A percentile compares a stretch with the other conserved stretches of the same genome.
Conservation (phyloP, 257 asterid genomes). For the Gardenia jasminoides region DNA sequence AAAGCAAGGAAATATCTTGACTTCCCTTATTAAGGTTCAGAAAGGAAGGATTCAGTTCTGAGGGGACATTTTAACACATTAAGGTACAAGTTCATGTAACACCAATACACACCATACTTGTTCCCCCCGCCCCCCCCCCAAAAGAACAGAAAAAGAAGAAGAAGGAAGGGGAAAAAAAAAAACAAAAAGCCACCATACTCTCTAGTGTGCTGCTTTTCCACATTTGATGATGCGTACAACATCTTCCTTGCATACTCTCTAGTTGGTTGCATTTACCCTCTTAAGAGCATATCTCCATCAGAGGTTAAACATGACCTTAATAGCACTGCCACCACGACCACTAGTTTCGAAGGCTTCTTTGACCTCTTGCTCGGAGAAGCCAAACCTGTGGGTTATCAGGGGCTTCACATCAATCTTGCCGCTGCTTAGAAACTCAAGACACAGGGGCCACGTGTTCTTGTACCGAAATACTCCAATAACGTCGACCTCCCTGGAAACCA, state of each 20-base stretch:
- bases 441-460: conserved; percentile 84
- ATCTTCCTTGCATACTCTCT: background rate
- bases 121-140: no score
- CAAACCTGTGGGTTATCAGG: conserved; percentile 75
- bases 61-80: background rate
- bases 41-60: background rate
- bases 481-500: conserved; percentile 63
- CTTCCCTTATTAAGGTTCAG: background rate
- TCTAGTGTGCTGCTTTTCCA: background rate
- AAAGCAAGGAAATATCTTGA: background rate
- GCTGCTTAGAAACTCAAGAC: conserved; percentile 72
- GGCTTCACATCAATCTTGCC: conserved; percentile 87
- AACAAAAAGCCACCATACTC: no score
- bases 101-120: background rate
- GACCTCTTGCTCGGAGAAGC: conserved; percentile 71
- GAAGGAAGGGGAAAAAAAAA: no score
- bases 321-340: conserved; percentile 71
- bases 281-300: no score
- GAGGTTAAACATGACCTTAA: conserved; percentile 87
- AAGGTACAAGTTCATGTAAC: background rate
- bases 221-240: background rate
- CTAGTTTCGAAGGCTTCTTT: conserved; percentile 81
- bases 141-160: no score
- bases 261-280: no score
- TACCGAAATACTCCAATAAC: conserved; percentile 81